phyloP scores from a whole-genome alignment of 371 early-diverging fungal genomes.

The Circinella umbellata region DNA sequence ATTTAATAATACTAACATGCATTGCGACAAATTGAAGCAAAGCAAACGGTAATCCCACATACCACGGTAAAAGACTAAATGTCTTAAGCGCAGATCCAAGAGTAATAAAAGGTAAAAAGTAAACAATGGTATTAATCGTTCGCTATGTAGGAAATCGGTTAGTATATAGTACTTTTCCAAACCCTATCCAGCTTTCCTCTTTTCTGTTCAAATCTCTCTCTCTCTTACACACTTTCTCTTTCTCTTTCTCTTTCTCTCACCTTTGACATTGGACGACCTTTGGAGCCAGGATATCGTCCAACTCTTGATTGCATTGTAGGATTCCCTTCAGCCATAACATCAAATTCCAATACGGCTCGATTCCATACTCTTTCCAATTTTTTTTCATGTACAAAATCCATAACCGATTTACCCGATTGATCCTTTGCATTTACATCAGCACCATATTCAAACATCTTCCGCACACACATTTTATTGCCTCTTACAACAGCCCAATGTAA shows the following conservation, averaged over 20 bases:
- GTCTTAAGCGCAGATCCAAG: slow-evolving; percentile 64
- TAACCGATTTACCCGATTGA: slow-evolving; percentile 50
- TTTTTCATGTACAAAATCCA: slow-evolving; percentile 56
- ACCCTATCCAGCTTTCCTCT: too few relatives aligned
- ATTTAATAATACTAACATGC: slow-evolving; percentile 65
- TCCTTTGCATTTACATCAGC: slow-evolving; percentile 55
- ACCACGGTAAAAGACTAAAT: slow-evolving; percentile 76
- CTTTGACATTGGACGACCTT: slow-evolving; percentile 41
- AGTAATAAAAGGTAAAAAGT: slow-evolving; percentile 71
- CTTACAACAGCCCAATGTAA: slow-evolving; percentile 80
- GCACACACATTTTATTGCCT: slow-evolving; percentile 48
- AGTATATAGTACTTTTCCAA: background rate
- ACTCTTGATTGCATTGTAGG: slow-evolving; percentile 28
- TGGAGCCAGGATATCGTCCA: slow-evolving; percentile 40
- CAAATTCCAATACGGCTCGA: slow-evolving; percentile 53
- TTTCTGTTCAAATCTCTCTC: too few relatives aligned
- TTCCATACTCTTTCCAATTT: slow-evolving; percentile 43
- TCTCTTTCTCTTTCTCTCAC: slow-evolving; percentile 18
- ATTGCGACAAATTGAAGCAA: slow-evolving; percentile 54
- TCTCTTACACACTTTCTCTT: too few relatives aligned
- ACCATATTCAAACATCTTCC: slow-evolving; percentile 56
- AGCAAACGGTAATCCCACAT: slow-evolving; percentile 72
- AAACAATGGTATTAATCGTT: slow-evolving; percentile 62
- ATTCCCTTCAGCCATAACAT: slow-evolving; percentile 46
- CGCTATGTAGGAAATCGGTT: background rate